phyloP scores from a whole-genome alignment of 495 filamentous ascomycete genomes.

The Neurospora tetraspora region DNA sequence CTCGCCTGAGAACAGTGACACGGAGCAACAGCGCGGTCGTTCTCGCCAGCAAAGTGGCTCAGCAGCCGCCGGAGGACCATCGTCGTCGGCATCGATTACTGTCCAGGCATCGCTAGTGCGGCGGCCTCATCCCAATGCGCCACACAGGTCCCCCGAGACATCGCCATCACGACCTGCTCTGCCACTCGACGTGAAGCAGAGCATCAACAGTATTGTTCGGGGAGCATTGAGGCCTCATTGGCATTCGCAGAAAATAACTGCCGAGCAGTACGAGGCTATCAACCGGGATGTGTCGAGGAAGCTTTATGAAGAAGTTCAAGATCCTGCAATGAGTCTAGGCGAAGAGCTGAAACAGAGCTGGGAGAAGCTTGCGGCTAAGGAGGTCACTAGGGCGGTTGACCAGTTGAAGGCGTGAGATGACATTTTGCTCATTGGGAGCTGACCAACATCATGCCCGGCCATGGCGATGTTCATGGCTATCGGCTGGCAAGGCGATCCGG shows the following conservation, averaged over 20 bases:
- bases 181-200: constrained; percentile 65
- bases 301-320: constrained; percentile 72
- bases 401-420: constrained; percentile 29
- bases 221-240: constrained; percentile 66
- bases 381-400: constrained; percentile 59
- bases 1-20: constrained; percentile 35
- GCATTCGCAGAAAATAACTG: constrained; percentile 57
- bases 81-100: neutral
- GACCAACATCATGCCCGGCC: neutral
- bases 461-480: neutral
- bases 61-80: neutral
- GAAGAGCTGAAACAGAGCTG: constrained; percentile 49
- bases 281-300: constrained; percentile 74
- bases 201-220: constrained; percentile 72
- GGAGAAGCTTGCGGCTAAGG: constrained; percentile 59
- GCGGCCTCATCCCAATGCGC: constrained; percentile 9
- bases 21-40: constrained; percentile 25
- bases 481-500: neutral
- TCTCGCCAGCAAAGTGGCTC: neutral
- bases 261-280: constrained; percentile 79
- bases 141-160: constrained; percentile 40
- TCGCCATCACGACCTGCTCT: constrained; percentile 48
- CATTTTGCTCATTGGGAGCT: neutral
- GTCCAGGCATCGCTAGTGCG: neutral
- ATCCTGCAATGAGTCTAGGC: constrained; percentile 37